Evolutionary conservation across 129 eudicot genomes (phyloP), one percentile per base, ranked within the genome.

Genomic region (Cynara cardunculus): DNA sequence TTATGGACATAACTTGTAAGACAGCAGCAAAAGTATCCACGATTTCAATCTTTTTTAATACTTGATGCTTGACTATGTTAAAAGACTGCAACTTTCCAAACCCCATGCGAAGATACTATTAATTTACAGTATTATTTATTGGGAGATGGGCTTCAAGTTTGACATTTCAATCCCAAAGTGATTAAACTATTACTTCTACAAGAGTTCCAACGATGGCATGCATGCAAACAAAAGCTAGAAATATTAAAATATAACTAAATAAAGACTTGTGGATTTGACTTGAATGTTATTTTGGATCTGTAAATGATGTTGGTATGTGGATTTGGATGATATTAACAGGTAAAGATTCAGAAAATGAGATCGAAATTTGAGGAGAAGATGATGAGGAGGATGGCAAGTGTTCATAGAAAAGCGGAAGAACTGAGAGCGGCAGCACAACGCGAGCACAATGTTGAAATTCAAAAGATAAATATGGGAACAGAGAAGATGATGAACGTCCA

Each of bases 291-390:
- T 56, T 53, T 53, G 64, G 46, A 39, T 31, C 0, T 9, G 14
- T 39, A 39, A 39, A 39, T 39, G 49, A 39, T 39, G 11, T 10
- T 39, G 49, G 49, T 39, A 39, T 39, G 4, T 31, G 4, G 4
- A 41, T 41, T 31, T 31, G 49, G 22, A 53, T n/a, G 65, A 56
- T 56, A 18, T 56, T 56, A 56, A 66, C 78, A 92, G 97, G 97
- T 92, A 85, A 92, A 92, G 75, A 92, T 92, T 72, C 89, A 92
- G 78, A 92, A 89, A 77, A 89, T 92, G 91, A 83, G 94, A 71
- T 85, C 89, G 7, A 80, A 90, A 81, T 71, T 92, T 76, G 97
- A 92, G 78, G 94, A 92, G 79, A 92, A 88, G 80, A 73, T 89
- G 78, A 88, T 89, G 97, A 90, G 80, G 84, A 87, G 88, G 84